Base-by-base conservation (phyloP, 2,329 filamentous ascomycete species). In the Fusarium sp. region DNA sequence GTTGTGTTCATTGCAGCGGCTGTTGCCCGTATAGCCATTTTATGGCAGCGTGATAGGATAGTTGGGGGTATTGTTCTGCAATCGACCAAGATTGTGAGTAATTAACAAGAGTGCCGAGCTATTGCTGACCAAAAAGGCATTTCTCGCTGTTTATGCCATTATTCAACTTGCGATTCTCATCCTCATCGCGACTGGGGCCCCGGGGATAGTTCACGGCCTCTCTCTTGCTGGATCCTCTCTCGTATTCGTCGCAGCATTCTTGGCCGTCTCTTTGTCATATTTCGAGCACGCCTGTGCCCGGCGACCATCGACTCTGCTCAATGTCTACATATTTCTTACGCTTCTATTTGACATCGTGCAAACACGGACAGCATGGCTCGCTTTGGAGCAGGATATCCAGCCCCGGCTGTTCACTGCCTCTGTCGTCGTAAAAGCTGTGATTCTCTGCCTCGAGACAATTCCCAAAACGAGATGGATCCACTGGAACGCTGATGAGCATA, bases 341-440 rank as follows among this genome's bases (percentile, higher is more conserved):
- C 68, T 84, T 0, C 70, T 87, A 3, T 78, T 86, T 27, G 86
- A 87, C 40, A 72, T 80, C 5, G 79, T 80, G 0, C 82, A 83
- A 62, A 76, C 78, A 0, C 78, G 86, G 12, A 86, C 85, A 0
- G 65, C 83, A 5, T 86, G 82, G 79, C 76, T 86, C 35, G 65
- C 48, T 10, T 50, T 60, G 9, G 55, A 67, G 1, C 67, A 75
- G 23, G 64, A 56, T 9, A 62, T 65, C 11, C 64, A 76, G 6
- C 75, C 79, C 1, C 75, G 78, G 5, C 61, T 84, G 2, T 81
- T 83, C 27, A 82, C 80, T 4, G 73, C 77, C 0, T 77, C 78
- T 0, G 60, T 83, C 6, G 80, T 67, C 2, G 23, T 82, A 48
- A 85, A 85, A 55, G 64, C 78, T 0, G 42, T 76, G 1, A 38